phyloP scores from a whole-genome alignment of 2,329 filamentous ascomycete species.

The Onygena corvina region DNA sequence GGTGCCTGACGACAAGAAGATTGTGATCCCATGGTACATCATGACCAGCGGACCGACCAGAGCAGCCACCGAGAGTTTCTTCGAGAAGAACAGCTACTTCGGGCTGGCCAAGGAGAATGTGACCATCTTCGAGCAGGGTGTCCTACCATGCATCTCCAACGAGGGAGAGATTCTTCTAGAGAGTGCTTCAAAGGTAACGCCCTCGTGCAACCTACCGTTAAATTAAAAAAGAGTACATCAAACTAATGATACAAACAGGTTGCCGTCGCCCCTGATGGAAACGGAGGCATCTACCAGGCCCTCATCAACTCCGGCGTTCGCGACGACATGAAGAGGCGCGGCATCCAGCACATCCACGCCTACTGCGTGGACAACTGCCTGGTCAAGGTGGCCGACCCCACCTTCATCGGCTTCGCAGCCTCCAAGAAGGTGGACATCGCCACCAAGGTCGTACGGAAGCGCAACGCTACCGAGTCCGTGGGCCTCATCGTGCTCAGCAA shows the following conservation, averaged over 20 bases:
- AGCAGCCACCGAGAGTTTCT: constrained; percentile 84
- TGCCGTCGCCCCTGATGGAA: constrained; percentile 91
- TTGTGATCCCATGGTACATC: constrained; percentile 89
- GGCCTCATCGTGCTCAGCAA: constrained; percentile 92
- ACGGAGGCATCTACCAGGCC: constrained; percentile 92
- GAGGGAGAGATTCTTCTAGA: constrained; percentile 95
- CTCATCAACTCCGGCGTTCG: constrained; percentile 69
- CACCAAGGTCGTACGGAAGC: constrained; percentile 98
- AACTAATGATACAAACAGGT: constrained; percentile 37
- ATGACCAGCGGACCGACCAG: constrained; percentile 97
- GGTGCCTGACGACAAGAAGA: constrained; percentile 48
- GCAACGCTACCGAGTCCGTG: constrained; percentile 88
- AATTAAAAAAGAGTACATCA: constrained; percentile 3
- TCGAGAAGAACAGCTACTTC: constrained; percentile 81
- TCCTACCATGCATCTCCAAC: constrained; percentile 92
- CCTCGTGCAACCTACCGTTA: not conserved
- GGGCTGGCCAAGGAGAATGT: constrained; percentile 77
- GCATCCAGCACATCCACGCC: constrained; percentile 87
- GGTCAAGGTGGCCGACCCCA: constrained; percentile 94
- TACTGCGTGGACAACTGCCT: constrained; percentile 99
- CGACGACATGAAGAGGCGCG: constrained; percentile 75
- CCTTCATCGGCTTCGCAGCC: constrained; percentile 88
- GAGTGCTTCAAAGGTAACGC: constrained; percentile 69
- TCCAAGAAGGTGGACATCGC: constrained; percentile 84
- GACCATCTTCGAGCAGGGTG: constrained; percentile 89